Base-by-base conservation (phyloP, 345 rosid genomes). In the Gossypium arboreum region DNA sequence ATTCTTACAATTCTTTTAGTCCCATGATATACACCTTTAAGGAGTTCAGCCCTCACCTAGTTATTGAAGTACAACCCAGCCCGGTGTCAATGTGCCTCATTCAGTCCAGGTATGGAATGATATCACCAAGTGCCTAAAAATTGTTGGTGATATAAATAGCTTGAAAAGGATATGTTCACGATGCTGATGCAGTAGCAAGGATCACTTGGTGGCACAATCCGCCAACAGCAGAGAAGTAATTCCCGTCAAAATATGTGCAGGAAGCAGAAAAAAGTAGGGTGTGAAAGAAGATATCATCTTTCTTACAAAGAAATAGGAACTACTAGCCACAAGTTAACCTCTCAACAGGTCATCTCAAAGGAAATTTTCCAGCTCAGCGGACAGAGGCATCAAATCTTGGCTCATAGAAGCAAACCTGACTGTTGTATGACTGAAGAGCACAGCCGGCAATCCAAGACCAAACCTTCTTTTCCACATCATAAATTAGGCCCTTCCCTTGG, bases 371-470 rank as follows among this genome's bases (percentile, higher is more conserved):
- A 18, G 24, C 61, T 84, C 79, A 87, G 68, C 61, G 43, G 68
- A 89, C 74, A 47, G 87, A 89, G 47, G 97, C 92, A 80, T 94
- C 98, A 72, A 94, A 94, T 85, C 98, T 85, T 45, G 98, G 98
- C 89, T 94, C 98, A 81, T 91, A 94, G 81, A 94, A 94, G 81
- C 94, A 94, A 68, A 86, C 94, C 84, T 94, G 98, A 80, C 94
- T 92, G 79, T 89, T 94, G 75, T 86, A 92, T n/a, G 97, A 94
- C 86, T 94, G 97, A 83, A 94, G 94, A 55, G 97, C 94, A 79
- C 97, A 89, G 43, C 97, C 95, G 8, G 91, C 90, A 76, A 94
- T 94, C 97, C 97, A 94, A 73, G 97, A 92, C 98, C 97, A 94
- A 47, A 66, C 83, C 87, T 86, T 94, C 85, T 91, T 94, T 81